Base-by-base conservation (phyloP, 192 early-diverging fungal genomes). In the Linnemannia hyalina region DNA sequence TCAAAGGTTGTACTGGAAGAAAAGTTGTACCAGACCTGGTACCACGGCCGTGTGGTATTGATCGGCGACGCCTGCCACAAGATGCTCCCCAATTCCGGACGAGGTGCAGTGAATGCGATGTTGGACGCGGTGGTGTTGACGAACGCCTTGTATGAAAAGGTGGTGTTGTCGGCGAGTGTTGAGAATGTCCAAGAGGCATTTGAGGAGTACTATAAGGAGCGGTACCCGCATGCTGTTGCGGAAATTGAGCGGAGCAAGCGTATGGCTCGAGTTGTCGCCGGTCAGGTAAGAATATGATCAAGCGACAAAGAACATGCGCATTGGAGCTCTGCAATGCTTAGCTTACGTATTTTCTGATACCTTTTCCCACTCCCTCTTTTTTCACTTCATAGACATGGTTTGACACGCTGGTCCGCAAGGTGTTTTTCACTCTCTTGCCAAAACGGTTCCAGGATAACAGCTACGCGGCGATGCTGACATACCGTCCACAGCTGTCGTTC, bases 81-180 rank as follows among this genome's bases (percentile, higher is more conserved):
- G 54, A 52, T 75, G 74, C 49, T 57, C 1, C 74, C 74, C 4
- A 57, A 52, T 35, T 52, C 74, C 13, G 74, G 74, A 36, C 74
- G 46, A 0, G 74, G 74, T 38, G 74, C 74, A 22, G 74, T 75
- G 47, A 75, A 75, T 55, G 74, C 74, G n/a, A 75, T 75, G 74
- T 29, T 57, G 35, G 74, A 75, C 36, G 74, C 74, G 3, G 52
- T 75, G 22, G 54, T 75, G 4, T 38, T 75, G 32, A 35, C 74
- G 54, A 75, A 57, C n/a, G 49, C 35, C 16, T n/a, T 75, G 3
- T 75, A 38, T 57, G 74, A 57, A 16, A 47, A 57, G 35, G 54
- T 75, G 47, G 49, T 18, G 29, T 13, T 22, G 13, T 32, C 23
- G 15, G 42, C 46, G 52, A 75, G 44, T 29, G 26, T 73, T 18